Conservation (phyloP, 2,329 filamentous ascomycete genomes). For the Penicillium freii region DNA sequence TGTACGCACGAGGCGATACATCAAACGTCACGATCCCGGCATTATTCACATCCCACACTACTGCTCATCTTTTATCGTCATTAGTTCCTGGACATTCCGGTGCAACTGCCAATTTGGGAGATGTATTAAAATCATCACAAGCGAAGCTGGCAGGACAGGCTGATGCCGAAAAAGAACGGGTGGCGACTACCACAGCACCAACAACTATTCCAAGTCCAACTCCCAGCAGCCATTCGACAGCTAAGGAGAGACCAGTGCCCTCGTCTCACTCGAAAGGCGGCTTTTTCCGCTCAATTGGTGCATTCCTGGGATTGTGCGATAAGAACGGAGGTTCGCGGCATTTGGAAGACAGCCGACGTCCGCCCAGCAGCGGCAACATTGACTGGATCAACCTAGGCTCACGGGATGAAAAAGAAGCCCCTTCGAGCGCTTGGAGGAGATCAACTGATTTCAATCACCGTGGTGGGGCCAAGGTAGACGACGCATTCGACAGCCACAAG, state of each 20-base stretch:
- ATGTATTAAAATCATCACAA: slow-evolving; percentile 55
- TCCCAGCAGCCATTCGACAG: slow-evolving; percentile 26
- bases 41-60: slow-evolving; percentile 91
- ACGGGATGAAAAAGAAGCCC: slow-evolving; percentile 55
- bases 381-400: slow-evolving; percentile 71
- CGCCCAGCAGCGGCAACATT: slow-evolving; percentile 69
- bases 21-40: slow-evolving; percentile 93
- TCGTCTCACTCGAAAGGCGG: slow-evolving; percentile 27
- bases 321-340: slow-evolving; percentile 24
- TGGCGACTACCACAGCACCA: slow-evolving; percentile 30
- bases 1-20: slow-evolving; percentile 97
- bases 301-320: slow-evolving; percentile 43
- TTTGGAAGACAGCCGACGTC: slow-evolving; percentile 57
- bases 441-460: slow-evolving; percentile 30
- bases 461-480: slow-evolving; percentile 15
- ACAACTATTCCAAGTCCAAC: slow-evolving; percentile 33
- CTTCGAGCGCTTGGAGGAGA: slow-evolving; percentile 19
- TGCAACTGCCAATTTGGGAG: slow-evolving; percentile 60
- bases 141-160: slow-evolving; percentile 26
- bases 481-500: slow-evolving; percentile 19
- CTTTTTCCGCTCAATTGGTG: slow-evolving; percentile 47
- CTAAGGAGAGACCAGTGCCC: slow-evolving; percentile 16
- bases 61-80: slow-evolving; percentile 86
- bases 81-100: slow-evolving; percentile 71
- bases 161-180: slow-evolving; percentile 21